Conservation (phyloP, 768 basidiomycete genomes). For the Hericium coralloides region DNA sequence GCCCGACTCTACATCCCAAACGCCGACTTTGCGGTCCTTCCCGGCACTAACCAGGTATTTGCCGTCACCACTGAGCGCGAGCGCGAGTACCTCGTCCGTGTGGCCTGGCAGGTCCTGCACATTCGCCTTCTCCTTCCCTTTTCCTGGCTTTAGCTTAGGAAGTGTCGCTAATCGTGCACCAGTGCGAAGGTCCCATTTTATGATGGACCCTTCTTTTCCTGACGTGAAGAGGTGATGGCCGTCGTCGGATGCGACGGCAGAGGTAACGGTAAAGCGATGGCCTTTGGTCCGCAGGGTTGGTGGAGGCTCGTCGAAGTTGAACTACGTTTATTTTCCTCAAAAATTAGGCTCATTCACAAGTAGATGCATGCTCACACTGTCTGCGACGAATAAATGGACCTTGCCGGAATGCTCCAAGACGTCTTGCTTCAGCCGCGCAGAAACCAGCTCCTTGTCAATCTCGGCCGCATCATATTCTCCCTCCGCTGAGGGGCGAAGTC, state of each 20-base stretch:
- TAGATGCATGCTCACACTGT: constrained; percentile 39
- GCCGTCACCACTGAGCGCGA: constrained; percentile 83
- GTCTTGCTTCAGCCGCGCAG: constrained; percentile 84
- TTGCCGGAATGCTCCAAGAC: constrained; percentile 86
- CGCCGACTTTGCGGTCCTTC: constrained; percentile 68
- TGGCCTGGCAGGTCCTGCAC: constrained; percentile 57
- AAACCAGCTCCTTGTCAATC: constrained; percentile 88
- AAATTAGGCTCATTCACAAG: not conserved
- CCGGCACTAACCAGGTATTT: constrained; percentile 83
- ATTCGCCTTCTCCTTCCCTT: constrained; percentile 34
- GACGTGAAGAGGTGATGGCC: constrained; percentile 75
- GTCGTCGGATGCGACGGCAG: constrained; percentile 68
- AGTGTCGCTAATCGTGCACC: constrained; percentile 53
- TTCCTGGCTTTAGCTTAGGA: constrained; percentile 43
- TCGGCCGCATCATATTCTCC: constrained; percentile 94
- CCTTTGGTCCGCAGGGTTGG: constrained; percentile 53
- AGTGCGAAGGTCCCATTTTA: constrained; percentile 70
- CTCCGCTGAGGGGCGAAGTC: constrained; percentile 40
- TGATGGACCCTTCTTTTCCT: constrained; percentile 85
- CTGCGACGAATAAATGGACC: constrained; percentile 73
- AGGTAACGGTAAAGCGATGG: constrained; percentile 75
- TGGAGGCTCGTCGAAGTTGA: constrained; percentile 43
- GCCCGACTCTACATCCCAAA: constrained; percentile 76
- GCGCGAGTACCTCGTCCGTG: constrained; percentile 72
- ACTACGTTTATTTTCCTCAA: constrained; percentile 28